Evolutionary conservation across 306 rosid genomes (phyloP), one percentile per base, ranked within the genome.

Genomic region (Leucaena leucocephala): DNA sequence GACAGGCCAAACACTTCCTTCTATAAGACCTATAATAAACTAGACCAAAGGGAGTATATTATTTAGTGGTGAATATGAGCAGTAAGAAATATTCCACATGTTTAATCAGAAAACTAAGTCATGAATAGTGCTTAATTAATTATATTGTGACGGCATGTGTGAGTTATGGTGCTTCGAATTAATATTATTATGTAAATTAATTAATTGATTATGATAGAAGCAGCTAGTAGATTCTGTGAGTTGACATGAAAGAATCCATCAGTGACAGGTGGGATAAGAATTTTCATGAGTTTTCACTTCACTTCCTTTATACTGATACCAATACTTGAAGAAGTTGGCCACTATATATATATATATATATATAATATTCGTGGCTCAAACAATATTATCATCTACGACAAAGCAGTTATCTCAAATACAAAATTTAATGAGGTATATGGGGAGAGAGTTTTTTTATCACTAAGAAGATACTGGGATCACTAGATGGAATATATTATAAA

Each of bases 381-480:
- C 40, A 79, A 85, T 72, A 69, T 71, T 81, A 82, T 75, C 79
- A 64, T 85, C 36, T 10, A 12, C 50, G 34, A 21, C 3, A 66
- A 54, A 15, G 6, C 50, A n/a, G 27, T 67, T 67, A 19, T 58
- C n/a, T 76, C 45, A 62, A 61, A 4, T 10, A 39, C 7, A 39
- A n/a, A 67, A 21, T 4, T 68, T 43, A 67, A 16, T 4, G 17
- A 48, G 17, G 11, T 46, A 50, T 17, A 16, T 50, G 17, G 42
- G 43, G 15, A 11, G 39, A 33, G 40, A 2, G 69, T 42, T 42
- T 85, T 85, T 78, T 78, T 70, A 82, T 79, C 36, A 77, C 66
- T 34, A 69, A 49, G 78, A 81, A 67, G 80, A 81, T 81, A 69
- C 84, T 59, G 52, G 84, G 61, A 68, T 77, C 81, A 59, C 72